phyloP scores from a whole-genome alignment of 2,329 filamentous ascomycete species.

The Botrytis elliptica region DNA sequence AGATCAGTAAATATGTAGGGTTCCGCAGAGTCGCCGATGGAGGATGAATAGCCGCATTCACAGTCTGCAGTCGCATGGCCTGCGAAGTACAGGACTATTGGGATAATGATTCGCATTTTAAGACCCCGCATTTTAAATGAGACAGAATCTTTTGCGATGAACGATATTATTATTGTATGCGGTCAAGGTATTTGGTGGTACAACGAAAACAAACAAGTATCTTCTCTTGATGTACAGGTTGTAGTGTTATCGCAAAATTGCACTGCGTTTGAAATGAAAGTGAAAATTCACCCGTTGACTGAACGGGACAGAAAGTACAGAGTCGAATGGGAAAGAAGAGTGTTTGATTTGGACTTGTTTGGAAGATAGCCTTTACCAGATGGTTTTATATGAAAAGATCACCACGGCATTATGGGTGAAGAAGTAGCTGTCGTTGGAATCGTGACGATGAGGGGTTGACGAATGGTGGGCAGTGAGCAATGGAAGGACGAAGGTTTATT shows the following conservation, averaged over 20 bases:
- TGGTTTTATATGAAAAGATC: not conserved
- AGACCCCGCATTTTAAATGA: not conserved
- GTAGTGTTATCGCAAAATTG: slow-evolving; percentile 1
- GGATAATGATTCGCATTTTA: slow-evolving; percentile 7
- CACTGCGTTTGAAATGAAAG: slow-evolving; percentile 7
- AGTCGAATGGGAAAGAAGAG: not conserved
- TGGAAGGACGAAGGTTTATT: not conserved
- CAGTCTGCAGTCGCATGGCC: slow-evolving; percentile 45
- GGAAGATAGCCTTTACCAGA: not conserved
- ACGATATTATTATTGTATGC: slow-evolving; percentile 1
- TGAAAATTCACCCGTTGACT: slow-evolving; percentile 11
- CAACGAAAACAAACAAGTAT: slow-evolving; percentile 11
- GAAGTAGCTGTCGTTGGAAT: not conserved
- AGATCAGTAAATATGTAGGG: slow-evolving; percentile 63
- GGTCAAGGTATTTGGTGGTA: slow-evolving; percentile 12
- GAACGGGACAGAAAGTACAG: not conserved
- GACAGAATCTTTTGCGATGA: not conserved
- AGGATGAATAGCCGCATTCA: slow-evolving; percentile 69
- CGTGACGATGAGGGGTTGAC: not conserved
- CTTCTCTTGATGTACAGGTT: not conserved
- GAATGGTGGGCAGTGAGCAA: not conserved
- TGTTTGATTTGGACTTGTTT: not conserved
- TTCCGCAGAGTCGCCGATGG: slow-evolving; percentile 42
- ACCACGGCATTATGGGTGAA: not conserved
- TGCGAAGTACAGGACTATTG: not conserved